These are phyloP conservation scores for Macadamia integrifolia DNA, from an alignment of 164 flowering plant genomes.

Conservation along the genomic window DNA sequence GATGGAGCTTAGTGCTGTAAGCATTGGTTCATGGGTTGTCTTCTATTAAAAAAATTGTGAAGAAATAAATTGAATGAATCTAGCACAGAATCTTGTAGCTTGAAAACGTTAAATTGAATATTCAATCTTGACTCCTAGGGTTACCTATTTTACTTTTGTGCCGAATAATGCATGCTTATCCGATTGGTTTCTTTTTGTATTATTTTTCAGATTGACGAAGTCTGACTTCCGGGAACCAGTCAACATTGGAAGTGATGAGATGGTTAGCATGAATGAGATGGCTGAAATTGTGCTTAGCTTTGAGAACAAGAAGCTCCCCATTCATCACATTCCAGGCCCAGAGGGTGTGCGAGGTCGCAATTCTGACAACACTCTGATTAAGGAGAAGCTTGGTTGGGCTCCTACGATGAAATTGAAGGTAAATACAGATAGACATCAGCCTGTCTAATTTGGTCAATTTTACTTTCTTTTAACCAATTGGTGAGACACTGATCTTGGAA, in stretches of 20 bases:
- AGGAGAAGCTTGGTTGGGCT: slow-evolving; percentile 97
- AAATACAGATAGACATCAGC: slow-evolving; percentile 2
- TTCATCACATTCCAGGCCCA: slow-evolving; percentile 95
- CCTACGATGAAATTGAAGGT: slow-evolving; percentile 93
- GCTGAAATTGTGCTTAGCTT: slow-evolving; percentile 94
- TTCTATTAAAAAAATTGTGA: too few species aligned
- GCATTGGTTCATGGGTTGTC: too few species aligned
- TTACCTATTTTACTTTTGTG: too few species aligned
- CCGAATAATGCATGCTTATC: too few species aligned
- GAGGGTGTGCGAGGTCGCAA: slow-evolving; percentile 96
- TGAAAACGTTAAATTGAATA: too few species aligned
- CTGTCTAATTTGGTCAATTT: not conserved
- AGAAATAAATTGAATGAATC: too few species aligned
- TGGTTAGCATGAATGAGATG: slow-evolving; percentile 99
- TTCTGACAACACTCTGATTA: slow-evolving; percentile 91
- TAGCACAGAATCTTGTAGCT: too few species aligned
- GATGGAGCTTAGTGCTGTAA: too few species aligned
- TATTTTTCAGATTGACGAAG: slow-evolving; percentile 62
- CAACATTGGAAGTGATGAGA: slow-evolving; percentile 96
- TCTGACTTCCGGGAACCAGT: slow-evolving; percentile 95
- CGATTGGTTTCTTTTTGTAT: too few species aligned
- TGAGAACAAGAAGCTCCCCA: slow-evolving; percentile 76
- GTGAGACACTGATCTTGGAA: not conserved
- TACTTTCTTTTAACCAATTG: not conserved
- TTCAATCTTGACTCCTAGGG: too few species aligned